Conservation (phyloP, 345 rosid genomes). For the Melaleuca quinquenervia region DNA sequence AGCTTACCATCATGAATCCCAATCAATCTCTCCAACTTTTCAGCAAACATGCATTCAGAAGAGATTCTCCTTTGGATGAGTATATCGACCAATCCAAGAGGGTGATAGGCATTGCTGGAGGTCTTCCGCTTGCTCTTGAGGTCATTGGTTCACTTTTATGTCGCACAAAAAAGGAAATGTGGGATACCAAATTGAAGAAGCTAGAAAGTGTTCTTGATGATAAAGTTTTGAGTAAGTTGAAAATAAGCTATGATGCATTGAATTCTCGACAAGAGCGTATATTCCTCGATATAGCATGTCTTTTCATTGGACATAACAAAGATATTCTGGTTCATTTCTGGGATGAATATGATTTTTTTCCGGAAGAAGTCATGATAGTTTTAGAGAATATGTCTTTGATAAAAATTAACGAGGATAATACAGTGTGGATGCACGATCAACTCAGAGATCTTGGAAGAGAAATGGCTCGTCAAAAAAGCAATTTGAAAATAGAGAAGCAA, state of each 20-base stretch:
- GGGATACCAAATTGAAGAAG: neutral
- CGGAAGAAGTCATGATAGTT: rapidly evolving
- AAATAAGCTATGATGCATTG: neutral
- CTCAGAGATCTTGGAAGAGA: rapidly evolving
- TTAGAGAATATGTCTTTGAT: neutral
- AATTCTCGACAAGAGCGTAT: rapidly evolving
- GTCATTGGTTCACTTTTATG: neutral
- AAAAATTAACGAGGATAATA: rapidly evolving
- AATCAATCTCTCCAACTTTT: neutral
- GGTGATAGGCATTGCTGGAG: neutral
- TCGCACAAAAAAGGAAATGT: rapidly evolving
- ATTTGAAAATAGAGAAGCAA: neutral
- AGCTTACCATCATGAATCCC: rapidly evolving
- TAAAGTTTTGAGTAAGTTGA: rapidly evolving
- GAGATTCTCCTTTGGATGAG: rapidly evolving
- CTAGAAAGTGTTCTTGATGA: neutral
- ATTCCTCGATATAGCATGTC: neutral
- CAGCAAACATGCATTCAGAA: neutral
- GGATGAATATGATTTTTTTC: neutral
- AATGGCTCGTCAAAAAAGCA: neutral
- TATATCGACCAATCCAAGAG: neutral
- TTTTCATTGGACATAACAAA: rapidly evolving
- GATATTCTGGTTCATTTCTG: rapidly evolving
- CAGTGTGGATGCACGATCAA: neutral
- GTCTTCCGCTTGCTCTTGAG: neutral